Conservation (phyloP, 139 green algal genomes). For the Chlorella sp. region DNA sequence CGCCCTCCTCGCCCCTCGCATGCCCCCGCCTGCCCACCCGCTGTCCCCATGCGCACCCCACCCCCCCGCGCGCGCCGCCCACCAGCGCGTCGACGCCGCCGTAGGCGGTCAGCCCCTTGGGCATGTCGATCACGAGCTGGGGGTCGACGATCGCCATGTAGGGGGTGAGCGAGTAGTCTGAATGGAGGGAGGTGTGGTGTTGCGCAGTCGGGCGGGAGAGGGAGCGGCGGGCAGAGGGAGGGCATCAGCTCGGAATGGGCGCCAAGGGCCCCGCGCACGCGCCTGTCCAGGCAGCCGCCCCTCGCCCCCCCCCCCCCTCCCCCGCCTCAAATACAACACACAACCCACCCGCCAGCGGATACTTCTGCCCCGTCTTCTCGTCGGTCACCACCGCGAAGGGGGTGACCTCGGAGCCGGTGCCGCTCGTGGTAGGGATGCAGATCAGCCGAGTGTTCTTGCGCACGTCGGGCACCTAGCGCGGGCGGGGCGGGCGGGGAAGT, state of each 20-base stretch:
- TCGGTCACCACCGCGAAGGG: constrained; percentile 76
- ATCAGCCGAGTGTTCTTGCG: constrained; percentile 50
- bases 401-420: constrained; percentile 71
- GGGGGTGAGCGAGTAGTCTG: constrained; percentile 64
- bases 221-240: neutral
- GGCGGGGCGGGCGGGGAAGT: too few species aligned
- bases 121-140: constrained; percentile 55
- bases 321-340: too few species aligned
- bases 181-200: too few species aligned
- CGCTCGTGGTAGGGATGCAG: constrained; percentile 64
- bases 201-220: constrained; percentile 42
- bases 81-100: constrained; percentile 69
- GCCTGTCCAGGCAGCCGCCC: too few species aligned
- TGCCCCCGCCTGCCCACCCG: neutral
- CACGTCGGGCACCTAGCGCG: constrained; percentile 40
- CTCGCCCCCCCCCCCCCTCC: too few species aligned
- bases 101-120: constrained; percentile 61
- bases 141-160: constrained; percentile 48
- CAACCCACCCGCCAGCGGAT: constrained; percentile 56
- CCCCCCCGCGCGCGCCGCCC: neutral
- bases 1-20: neutral
- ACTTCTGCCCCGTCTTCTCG: constrained; percentile 58
- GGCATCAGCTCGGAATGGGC: neutral
- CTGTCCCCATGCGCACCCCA: neutral
- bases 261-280: too few species aligned